Evolutionary conservation across 495 filamentous ascomycete genomes (phyloP), one percentile per base, ranked within the genome.

Genomic region (Hyaloscypha variabilis): DNA sequence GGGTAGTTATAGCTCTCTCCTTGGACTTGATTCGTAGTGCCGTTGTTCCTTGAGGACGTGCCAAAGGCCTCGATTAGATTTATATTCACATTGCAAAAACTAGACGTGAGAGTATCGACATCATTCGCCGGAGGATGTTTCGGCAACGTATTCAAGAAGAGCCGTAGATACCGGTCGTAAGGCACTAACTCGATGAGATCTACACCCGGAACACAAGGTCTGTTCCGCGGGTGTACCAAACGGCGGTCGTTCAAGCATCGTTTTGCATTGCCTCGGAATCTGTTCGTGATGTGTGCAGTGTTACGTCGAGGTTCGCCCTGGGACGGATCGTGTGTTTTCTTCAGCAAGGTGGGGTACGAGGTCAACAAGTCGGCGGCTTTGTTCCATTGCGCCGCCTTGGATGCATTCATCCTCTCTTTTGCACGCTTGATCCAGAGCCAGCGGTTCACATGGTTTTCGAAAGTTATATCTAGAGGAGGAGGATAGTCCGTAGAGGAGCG

Each of bases 101-200:
- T 34, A 34, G 31, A 6, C 13, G 31, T 0, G 13, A 34, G 1
- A 13, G 6, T 0, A 13, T 34, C 31, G 8, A 34, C 13, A 34
- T 8, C 2, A 13, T 3, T 13, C 31, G 13, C 31, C 8, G 31
- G 31, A 34, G 31, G 31, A 34, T 34, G 31, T 3, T 52, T 34
- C n/a, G 36, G 26, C 50, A 63, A 42, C 6, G 63, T 19, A 4
- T 59, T 60, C 28, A 68, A 30, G 28, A 64, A 68, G 2, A 59
- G 23, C 62, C 56, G 61, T n/a, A 68, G 29, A 34, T 64, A 68
- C 21, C 58, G 56, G 29, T 68, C 66, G 36, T 68, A 65, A 6
- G 66, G 66, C 5, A 68, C 28, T 3, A 68, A 51, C 10, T 65
- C 46, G 31, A 68, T 60, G 1, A 42, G 24, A 11, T 68, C 66